Conservation (phyloP, 2,329 filamentous ascomycete species). For the Beauveria bassiana region DNA sequence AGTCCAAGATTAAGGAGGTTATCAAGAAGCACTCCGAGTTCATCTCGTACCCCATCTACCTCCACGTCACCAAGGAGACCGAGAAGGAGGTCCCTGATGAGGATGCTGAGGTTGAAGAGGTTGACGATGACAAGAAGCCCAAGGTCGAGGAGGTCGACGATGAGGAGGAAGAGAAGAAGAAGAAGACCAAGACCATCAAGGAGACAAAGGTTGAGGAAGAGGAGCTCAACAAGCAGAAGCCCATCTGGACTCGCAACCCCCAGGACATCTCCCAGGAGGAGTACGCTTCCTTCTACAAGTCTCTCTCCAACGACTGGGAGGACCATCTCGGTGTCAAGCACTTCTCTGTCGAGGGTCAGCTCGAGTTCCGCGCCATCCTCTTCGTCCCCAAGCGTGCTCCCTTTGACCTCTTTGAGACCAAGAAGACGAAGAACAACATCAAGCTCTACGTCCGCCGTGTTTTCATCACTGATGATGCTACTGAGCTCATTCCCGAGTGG, state of each 20-base stretch:
- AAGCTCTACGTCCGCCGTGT: constrained; percentile 99
- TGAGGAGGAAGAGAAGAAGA: constrained; percentile 76
- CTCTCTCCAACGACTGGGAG: constrained; percentile 99
- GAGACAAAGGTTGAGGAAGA: constrained; percentile 98
- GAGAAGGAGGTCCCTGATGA: constrained; percentile 98
- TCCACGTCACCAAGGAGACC: constrained; percentile 97
- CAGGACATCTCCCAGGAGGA: constrained; percentile 92
- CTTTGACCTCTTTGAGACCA: constrained; percentile 99
- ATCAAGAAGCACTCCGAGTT: constrained; percentile 99
- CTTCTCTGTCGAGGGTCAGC: constrained; percentile 99
- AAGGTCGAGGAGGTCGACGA: constrained; percentile 91
- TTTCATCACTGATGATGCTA: constrained; percentile 99
- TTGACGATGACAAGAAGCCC: constrained; percentile 86
- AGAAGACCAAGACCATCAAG: constrained; percentile 99
- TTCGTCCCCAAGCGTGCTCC: constrained; percentile 99
- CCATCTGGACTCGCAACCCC: constrained; percentile 99
- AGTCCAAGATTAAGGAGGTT: constrained; percentile 99
- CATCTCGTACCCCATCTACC: constrained; percentile 99
- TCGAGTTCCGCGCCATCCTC: constrained; percentile 99
- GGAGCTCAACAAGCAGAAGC: constrained; percentile 99
- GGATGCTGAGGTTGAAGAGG: constrained; percentile 65
- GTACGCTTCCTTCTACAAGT: constrained; percentile 99
- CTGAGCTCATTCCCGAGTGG: constrained; percentile 98
- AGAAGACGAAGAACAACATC: constrained; percentile 99
- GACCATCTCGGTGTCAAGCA: constrained; percentile 99